Evolutionary conservation across 163 green algal species (phyloP).

Genomic region (Trebouxiophyceae sp.): DNA sequence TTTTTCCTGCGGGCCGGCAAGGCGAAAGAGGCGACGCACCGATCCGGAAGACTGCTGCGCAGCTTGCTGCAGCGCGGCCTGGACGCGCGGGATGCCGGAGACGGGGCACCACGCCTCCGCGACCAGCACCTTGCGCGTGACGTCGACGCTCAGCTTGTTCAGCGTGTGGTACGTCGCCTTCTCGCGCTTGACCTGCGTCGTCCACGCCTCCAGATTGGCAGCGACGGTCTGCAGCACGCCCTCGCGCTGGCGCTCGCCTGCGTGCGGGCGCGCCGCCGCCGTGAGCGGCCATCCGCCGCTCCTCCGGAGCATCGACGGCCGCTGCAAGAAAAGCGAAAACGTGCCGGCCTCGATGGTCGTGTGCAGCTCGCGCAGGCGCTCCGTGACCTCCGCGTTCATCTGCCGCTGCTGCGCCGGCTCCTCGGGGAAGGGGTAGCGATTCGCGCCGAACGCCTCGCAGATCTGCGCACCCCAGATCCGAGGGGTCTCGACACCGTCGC

Average conservation of each 20-base stretch:
- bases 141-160: slow-evolving; percentile 95
- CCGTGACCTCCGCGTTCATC: slow-evolving; percentile 81
- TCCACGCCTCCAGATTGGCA: slow-evolving; percentile 45
- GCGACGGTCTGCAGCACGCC: slow-evolving; percentile 68
- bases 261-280: too few relatives aligned
- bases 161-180: slow-evolving; percentile 96
- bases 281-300: too few relatives aligned
- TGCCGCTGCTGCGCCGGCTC: slow-evolving; percentile 74
- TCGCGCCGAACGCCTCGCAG: slow-evolving; percentile 90
- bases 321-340: too few relatives aligned
- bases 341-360: slow-evolving; percentile 85
- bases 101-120: slow-evolving; percentile 92
- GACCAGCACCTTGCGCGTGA: slow-evolving; percentile 89
- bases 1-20: too few relatives aligned
- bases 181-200: slow-evolving; percentile 69
- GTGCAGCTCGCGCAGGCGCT: slow-evolving; percentile 83
- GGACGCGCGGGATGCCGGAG: slow-evolving; percentile 45
- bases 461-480: too few relatives aligned
- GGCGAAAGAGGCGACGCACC: too few relatives aligned
- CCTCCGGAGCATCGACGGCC: too few relatives aligned
- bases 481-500: too few relatives aligned
- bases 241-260: slow-evolving; percentile 68
- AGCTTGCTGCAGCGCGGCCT: slow-evolving; percentile 60
- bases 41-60: slow-evolving; percentile 37
- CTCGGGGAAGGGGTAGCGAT: slow-evolving; percentile 97